Conservation (phyloP, 768 basidiomycete species). For the Austroboletus festivus region DNA sequence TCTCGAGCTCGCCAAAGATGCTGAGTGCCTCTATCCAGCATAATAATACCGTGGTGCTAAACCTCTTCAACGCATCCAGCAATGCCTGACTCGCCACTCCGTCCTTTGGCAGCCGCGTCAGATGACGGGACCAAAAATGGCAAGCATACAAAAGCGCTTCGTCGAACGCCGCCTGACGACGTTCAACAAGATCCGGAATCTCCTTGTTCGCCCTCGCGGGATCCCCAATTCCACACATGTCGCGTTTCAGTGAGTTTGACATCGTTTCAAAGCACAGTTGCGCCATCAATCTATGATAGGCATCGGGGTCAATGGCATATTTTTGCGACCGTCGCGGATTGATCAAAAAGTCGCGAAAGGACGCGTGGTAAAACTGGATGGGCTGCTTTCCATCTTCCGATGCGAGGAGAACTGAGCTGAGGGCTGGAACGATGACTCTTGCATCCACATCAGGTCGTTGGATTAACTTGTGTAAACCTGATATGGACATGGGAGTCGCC, state of each 20-base stretch:
- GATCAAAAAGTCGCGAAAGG: conserved; percentile 19
- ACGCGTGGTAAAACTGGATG: conserved; percentile 21
- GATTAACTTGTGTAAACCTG: no score
- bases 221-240: conserved; percentile 18
- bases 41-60: no score
- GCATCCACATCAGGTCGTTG: conserved; percentile 15
- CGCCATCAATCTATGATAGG: conserved; percentile 17
- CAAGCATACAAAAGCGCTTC: conserved; percentile 17
- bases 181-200: conserved; percentile 10
- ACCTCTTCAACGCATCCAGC: no score
- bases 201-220: no score
- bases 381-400: conserved; percentile 12
- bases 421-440: conserved; percentile 18
- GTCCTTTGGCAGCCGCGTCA: conserved; percentile 13
- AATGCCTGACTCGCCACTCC: conserved; percentile 5
- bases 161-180: conserved; percentile 5
- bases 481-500: conserved; percentile 13
- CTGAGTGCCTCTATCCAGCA: no score
- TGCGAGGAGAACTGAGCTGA: conserved; percentile 13
- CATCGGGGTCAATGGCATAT: conserved; percentile 5
- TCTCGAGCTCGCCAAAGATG: no score
- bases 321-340: conserved; percentile 10
- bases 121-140: conserved; percentile 21
- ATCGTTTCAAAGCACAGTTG: conserved; percentile 17
- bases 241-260: conserved; percentile 10